phyloP scores from a whole-genome alignment of 345 rosid species.

The Erucastrum elatum region DNA sequence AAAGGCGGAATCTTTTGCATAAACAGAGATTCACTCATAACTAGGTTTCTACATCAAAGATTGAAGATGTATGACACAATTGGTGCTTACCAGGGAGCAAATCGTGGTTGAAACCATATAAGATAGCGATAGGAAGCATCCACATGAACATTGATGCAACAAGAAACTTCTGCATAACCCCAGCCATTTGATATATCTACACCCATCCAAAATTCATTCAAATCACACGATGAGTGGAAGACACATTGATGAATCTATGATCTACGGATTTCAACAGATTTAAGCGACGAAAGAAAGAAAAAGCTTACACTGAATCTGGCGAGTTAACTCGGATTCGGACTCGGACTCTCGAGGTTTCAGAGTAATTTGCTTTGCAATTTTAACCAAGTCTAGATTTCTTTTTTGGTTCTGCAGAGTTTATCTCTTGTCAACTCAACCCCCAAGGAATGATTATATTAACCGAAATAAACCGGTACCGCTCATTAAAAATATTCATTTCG shows the following conservation, averaged over 20 bases:
- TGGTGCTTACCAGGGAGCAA: slow-evolving; percentile 66
- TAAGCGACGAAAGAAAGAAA: too few relatives aligned
- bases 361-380: not conserved
- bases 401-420: not conserved
- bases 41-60: not conserved
- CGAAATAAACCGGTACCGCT: not conserved
- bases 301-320: slow-evolving; percentile 16
- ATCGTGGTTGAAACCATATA: slow-evolving; percentile 71
- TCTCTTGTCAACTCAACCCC: not conserved
- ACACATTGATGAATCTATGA: not conserved
- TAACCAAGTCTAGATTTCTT: not conserved
- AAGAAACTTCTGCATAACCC: slow-evolving; percentile 67
- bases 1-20: too few relatives aligned
- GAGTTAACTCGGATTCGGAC: slow-evolving; percentile 29
- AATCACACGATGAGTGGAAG: slow-evolving; percentile 9
- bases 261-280: not conserved
- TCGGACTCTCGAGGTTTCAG: not conserved
- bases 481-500: not conserved
- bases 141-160: slow-evolving; percentile 83
- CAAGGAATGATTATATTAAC: not conserved
- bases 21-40: not conserved
- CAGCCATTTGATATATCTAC: slow-evolving; percentile 44
- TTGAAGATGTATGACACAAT: not conserved
- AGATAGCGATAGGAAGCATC: slow-evolving; percentile 69
- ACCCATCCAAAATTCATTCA: not conserved